phyloP scores from a whole-genome alignment of 805 yeast species.

The Metschnikowia colocasiae region DNA sequence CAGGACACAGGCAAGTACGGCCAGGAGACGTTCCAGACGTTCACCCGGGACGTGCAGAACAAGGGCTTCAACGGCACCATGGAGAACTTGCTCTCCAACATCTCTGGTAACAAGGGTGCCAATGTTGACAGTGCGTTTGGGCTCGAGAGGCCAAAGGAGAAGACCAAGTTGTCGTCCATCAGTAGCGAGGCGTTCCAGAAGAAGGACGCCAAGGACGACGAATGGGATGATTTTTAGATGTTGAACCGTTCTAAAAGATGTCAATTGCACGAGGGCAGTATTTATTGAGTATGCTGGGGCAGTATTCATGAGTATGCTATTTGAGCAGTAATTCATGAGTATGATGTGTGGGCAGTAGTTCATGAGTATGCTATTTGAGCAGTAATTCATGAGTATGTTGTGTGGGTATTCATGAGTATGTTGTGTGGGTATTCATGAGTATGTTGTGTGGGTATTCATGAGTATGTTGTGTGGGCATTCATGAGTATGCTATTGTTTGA shows the following conservation, averaged over 20 bases:
- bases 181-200: conserved; percentile 28
- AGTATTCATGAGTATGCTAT: too few species aligned
- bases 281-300: too few species aligned
- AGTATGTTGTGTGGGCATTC: too few species aligned
- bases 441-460: too few species aligned
- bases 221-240: conserved; percentile 64
- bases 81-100: conserved; percentile 43
- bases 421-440: too few species aligned
- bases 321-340: too few species aligned
- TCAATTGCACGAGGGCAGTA: too few species aligned
- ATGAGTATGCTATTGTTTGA: neutral
- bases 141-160: conserved; percentile 50
- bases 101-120: conserved; percentile 45
- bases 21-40: conserved; percentile 58
- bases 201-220: conserved; percentile 41
- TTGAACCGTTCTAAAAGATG: too few species aligned
- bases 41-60: conserved; percentile 45
- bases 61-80: conserved; percentile 34
- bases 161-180: conserved; percentile 42
- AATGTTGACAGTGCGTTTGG: conserved; percentile 67
- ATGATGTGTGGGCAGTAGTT: too few species aligned
- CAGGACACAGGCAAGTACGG: conserved; percentile 83
- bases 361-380: too few species aligned
- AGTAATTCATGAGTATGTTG: too few species aligned
- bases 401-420: too few species aligned